Conservation (phyloP, 2,329 filamentous ascomycete genomes). For the Salinomyces thailandicus region DNA sequence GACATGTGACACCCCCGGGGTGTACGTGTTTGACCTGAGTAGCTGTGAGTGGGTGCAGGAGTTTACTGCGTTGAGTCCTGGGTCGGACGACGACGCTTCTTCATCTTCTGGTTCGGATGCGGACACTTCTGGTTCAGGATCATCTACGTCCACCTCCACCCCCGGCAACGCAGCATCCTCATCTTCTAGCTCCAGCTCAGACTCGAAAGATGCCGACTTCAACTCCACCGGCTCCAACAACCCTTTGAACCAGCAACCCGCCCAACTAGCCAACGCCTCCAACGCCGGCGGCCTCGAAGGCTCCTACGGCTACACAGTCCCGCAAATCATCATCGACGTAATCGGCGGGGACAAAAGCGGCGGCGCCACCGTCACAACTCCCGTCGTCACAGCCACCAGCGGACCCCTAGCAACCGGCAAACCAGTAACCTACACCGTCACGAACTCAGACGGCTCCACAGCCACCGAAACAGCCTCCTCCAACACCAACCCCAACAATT, state of each 20-base stretch:
- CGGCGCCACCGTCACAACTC: slow-evolving; percentile 58
- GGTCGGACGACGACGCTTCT: slow-evolving; percentile 16
- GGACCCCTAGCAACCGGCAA: slow-evolving; percentile 63
- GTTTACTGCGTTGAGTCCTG: slow-evolving; percentile 55
- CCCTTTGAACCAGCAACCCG: slow-evolving; percentile 42
- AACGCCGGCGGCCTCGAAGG: slow-evolving; percentile 49
- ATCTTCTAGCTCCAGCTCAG: slow-evolving; percentile 7
- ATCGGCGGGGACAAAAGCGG: slow-evolving; percentile 59
- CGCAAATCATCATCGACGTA: slow-evolving; percentile 48
- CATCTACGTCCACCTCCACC: slow-evolving; percentile 2
- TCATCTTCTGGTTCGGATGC: slow-evolving; percentile 3
- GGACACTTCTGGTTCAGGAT: slow-evolving; percentile 2
- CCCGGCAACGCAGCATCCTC: slow-evolving; percentile 4
- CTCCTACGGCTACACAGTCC: slow-evolving; percentile 58
- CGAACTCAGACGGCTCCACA: slow-evolving; percentile 36
- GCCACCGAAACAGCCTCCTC: slow-evolving; percentile 34
- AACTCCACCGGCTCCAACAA: slow-evolving; percentile 24
- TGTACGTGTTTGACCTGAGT: slow-evolving; percentile 69
- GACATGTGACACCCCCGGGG: slow-evolving; percentile 55
- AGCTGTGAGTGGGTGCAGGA: slow-evolving; percentile 56
- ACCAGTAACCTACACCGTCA: slow-evolving; percentile 59
- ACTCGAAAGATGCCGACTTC: slow-evolving; percentile 15
- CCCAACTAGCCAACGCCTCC: slow-evolving; percentile 34
- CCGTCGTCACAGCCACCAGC: slow-evolving; percentile 50
- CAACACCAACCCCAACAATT: slow-evolving; percentile 28